A percentile compares a stretch with the other conserved stretches of the same genome.
Evolutionary conservation across 805 yeast species (phyloP).

Genomic region (Hermanozyma aechmeae): DNA sequence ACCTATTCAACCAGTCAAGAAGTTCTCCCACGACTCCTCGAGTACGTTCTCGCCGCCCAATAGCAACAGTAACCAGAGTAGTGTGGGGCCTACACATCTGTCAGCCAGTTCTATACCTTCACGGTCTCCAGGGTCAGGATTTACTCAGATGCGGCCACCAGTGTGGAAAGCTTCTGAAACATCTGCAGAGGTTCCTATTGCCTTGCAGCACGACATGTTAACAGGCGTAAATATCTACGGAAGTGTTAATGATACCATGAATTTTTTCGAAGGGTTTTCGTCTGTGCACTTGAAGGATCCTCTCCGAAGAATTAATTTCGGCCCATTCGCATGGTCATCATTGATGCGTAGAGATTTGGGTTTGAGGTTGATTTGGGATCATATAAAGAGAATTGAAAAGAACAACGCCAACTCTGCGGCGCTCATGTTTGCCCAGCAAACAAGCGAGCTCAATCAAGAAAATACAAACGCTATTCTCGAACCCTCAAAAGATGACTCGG

Average conservation of each 20-base stretch:
- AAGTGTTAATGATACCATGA: constrained; percentile 8
- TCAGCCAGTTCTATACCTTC: no score
- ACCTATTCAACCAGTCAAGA: no score
- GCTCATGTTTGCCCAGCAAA: constrained; percentile 12
- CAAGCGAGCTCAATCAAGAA: constrained; percentile 14
- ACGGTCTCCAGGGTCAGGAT: no score
- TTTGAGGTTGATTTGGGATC: constrained; percentile 24
- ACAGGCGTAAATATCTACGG: constrained; percentile 6
- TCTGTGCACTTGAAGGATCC: constrained; percentile 21
- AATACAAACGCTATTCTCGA: constrained; percentile 12
- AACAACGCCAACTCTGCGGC: constrained; percentile 11
- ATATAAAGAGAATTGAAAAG: constrained; percentile 10
- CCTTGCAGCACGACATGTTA: no score
- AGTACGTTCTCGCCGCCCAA: no score
- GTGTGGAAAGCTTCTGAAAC: no score
- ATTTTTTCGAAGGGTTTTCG: constrained; percentile 15
- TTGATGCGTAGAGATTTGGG: constrained; percentile 26
- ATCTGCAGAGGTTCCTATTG: no score
- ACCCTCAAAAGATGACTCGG: constrained; percentile 8
- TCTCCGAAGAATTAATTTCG: constrained; percentile 22
- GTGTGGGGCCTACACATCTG: no score
- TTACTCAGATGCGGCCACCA: no score
- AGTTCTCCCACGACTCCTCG: no score
- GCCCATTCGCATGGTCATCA: constrained; percentile 31
- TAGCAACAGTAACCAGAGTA: no score